These are phyloP conservation scores for Fraxinus platypoda DNA, from an alignment of 305 asterid species.

Conservation along the genomic window DNA sequence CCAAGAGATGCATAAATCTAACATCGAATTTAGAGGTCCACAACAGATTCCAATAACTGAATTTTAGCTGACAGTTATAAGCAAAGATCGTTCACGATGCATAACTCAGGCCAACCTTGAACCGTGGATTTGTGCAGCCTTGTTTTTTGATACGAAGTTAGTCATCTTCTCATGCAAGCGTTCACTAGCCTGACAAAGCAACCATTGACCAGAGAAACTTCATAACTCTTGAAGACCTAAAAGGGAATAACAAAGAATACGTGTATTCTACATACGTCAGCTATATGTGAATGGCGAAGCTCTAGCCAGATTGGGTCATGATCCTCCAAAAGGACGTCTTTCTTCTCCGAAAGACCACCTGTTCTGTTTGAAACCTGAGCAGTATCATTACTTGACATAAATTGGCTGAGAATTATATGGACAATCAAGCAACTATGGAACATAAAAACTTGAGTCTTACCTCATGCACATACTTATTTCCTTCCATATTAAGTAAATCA, in stretches of 20 bases:
- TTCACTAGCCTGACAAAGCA: conserved; percentile 77
- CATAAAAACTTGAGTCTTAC: conserved; percentile 36
- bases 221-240: conserved; percentile 9
- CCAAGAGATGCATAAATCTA: neutral
- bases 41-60: neutral
- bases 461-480: conserved; percentile 96
- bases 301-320: conserved; percentile 99
- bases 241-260: conserved; percentile 11
- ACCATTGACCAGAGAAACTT: conserved; percentile 32
- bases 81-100: conserved; percentile 18
- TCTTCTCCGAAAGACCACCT: conserved; percentile 82
- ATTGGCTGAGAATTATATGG: conserved; percentile 13
- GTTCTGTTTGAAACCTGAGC: conserved; percentile 81
- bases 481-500: conserved; percentile 93
- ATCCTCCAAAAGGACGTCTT: conserved; percentile 97
- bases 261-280: conserved; percentile 66
- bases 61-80: conserved; percentile 17
- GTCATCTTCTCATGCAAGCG: conserved; percentile 96
- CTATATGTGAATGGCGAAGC: conserved; percentile 97
- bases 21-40: neutral
- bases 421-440: conserved; percentile 14
- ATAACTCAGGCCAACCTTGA: conserved; percentile 60
- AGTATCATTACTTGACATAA: conserved; percentile 24
- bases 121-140: conserved; percentile 97
- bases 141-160: conserved; percentile 82